These are phyloP conservation scores for Boletellus sp. DNA, from an alignment of 768 basidiomycete genomes.

Conservation along the genomic window DNA sequence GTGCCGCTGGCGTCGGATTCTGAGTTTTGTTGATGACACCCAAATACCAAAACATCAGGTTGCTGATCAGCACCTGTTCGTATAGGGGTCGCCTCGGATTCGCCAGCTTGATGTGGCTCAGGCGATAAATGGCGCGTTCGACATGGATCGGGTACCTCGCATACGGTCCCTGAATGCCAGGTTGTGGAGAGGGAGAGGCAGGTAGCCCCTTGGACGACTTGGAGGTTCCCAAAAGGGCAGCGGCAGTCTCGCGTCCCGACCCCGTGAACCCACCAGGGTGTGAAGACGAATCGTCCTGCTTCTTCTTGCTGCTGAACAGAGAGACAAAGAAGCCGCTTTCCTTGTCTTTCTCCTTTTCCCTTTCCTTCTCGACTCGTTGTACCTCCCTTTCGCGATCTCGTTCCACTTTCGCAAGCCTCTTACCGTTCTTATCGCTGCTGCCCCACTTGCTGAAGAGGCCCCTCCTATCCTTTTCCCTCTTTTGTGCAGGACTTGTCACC, in stretches of 20 bases:
- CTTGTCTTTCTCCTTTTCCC: slow-evolving; percentile 42
- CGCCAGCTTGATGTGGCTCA: slow-evolving; percentile 98
- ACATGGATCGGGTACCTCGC: slow-evolving; percentile 97
- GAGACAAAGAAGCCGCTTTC: slow-evolving; percentile 90
- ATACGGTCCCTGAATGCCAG: slow-evolving; percentile 40
- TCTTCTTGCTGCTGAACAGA: slow-evolving; percentile 84
- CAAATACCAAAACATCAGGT: slow-evolving; percentile 99
- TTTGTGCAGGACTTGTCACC: slow-evolving; percentile 32
- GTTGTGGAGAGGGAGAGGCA: slow-evolving; percentile 57
- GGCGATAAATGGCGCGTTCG: slow-evolving; percentile 93
- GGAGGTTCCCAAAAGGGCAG: slow-evolving; percentile 79
- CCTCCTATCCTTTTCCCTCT: slow-evolving; percentile 74
- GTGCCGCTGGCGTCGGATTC: slow-evolving; percentile 37
- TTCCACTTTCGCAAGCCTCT: slow-evolving; percentile 47
- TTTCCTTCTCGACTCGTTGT: slow-evolving; percentile 45
- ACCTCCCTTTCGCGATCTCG: slow-evolving; percentile 48
- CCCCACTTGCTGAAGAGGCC: slow-evolving; percentile 67
- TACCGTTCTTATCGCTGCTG: slow-evolving; percentile 50
- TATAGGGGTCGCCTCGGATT: slow-evolving; percentile 95
- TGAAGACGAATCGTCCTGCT: slow-evolving; percentile 66
- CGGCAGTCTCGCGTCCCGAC: slow-evolving; percentile 82
- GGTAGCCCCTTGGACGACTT: slow-evolving; percentile 70
- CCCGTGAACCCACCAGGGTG: slow-evolving; percentile 33
- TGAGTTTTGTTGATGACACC: slow-evolving; percentile 95
- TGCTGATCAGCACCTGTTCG: slow-evolving; percentile 92